Evolutionary conservation across 73 alveolate genomes (phyloP).

Genomic region (Stentor coeruleus): DNA sequence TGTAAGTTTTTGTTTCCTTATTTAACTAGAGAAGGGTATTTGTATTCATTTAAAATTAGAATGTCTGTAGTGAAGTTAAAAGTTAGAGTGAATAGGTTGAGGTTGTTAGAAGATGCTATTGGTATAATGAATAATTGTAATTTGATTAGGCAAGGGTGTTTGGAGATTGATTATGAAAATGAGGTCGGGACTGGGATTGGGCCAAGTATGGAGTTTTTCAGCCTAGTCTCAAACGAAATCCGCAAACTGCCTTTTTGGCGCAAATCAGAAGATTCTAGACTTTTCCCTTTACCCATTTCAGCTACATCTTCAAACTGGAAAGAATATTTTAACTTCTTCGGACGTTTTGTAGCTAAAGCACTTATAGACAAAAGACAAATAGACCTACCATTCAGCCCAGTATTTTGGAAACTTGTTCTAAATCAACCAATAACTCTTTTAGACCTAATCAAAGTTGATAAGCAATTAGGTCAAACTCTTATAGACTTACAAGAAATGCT

Average conservation of each 20-base stretch:
- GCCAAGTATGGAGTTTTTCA: slow-evolving; percentile 26
- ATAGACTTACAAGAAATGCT: slow-evolving; percentile 56
- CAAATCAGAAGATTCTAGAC: slow-evolving; percentile 12
- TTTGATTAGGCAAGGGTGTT: slow-evolving; percentile 14
- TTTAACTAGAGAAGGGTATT: not conserved
- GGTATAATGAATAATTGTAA: not conserved
- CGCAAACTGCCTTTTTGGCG: slow-evolving; percentile 6
- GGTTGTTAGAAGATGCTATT: slow-evolving; percentile 4
- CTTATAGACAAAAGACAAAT: slow-evolving; percentile 88
- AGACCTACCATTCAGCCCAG: slow-evolving; percentile 75
- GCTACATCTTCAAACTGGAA: not conserved
- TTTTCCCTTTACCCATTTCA: slow-evolving; percentile 18
- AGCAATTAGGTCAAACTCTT: slow-evolving; percentile 31
- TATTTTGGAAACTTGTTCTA: slow-evolving; percentile 80
- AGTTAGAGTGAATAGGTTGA: not conserved
- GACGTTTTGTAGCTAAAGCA: slow-evolving; percentile 84
- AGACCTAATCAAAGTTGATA: slow-evolving; percentile 19
- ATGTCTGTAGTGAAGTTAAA: not conserved
- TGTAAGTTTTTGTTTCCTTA: slow-evolving; percentile 20
- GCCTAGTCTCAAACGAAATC: not conserved
- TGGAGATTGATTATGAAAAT: slow-evolving; percentile 21
- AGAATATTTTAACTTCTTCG: slow-evolving; percentile 47
- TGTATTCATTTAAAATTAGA: not conserved
- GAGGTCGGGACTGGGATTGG: slow-evolving; percentile 28
- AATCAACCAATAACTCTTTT: slow-evolving; percentile 47